Base-by-base conservation (phyloP, 345 rosid genomes). In the Rubroshorea leprosula region DNA sequence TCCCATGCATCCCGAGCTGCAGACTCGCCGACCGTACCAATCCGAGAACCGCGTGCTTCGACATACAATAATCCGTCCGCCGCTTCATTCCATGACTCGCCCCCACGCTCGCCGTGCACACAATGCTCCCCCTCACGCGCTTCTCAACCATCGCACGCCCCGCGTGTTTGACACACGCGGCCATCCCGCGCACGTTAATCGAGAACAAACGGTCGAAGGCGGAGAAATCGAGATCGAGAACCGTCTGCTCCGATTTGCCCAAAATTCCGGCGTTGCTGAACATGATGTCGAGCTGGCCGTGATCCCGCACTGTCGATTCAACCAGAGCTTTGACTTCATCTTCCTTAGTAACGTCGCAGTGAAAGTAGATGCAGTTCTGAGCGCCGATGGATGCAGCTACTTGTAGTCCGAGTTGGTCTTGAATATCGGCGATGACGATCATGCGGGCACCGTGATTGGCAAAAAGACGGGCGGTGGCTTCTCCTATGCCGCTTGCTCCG, bases 31-130 rank as follows among this genome's bases (percentile, higher is more conserved):
- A 47, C n/a, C 27, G n/a, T 6, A 49, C 54, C 17, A 59, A 31
- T 16, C 63, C 63, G 26, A 48, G 6, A 54, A 48, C 63, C 54
- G 54, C 63, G n/a, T 59, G 54, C 63, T 59, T 48, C 44, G 63
- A 59, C 63, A 59, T 59, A 25, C 8, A 15, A 15, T 59, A 59
- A 22, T 59, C 63, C 8, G 63, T 48, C 20, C 63, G 29, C 54
- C 45, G 16, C 9, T 1, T 46, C 45, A 1, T 8, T 12, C 53
- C 62, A 3, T 0, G 11, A 22, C 45, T 59, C 7, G 44, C 63
- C 6, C 29, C 53, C 6, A 29, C 21, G 6, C 62, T 48, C 19
- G 63, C 63, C 26, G 63, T 59, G 46, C 63, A 59, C 5, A 59
- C 24, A 6, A 59, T 58, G 17, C 54, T 59, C 10, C 63, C 63